A percentile compares a stretch with the other conserved stretches of the same genome.
These are phyloP conservation scores for Warburgia ugandensis DNA, from an alignment of 164 flowering plant species.

Conservation along the genomic window DNA sequence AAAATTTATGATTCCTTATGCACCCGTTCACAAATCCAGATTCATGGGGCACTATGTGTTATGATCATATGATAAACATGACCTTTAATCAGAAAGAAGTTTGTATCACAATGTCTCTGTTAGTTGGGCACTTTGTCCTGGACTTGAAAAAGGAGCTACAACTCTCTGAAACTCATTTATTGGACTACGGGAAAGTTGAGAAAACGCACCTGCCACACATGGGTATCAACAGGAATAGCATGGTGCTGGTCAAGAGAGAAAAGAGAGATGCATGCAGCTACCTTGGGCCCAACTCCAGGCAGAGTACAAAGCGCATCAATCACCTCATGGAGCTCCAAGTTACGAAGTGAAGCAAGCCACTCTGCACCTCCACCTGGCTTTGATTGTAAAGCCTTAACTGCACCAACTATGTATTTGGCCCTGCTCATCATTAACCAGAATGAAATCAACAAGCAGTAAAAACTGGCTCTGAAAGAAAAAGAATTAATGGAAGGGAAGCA, in stretches of 20 bases:
- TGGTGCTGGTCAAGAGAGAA: constrained; percentile 93
- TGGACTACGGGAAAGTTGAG: not conserved
- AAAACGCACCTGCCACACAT: constrained; percentile 76
- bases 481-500: not conserved
- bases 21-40: too few relatives aligned
- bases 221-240: constrained; percentile 95
- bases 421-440: constrained; percentile 28
- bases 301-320: constrained; percentile 63
- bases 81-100: too few relatives aligned
- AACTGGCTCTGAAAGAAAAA: not conserved
- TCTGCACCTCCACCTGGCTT: constrained; percentile 75
- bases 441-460: not conserved
- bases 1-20: too few relatives aligned
- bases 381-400: constrained; percentile 53
- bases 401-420: constrained; percentile 71
- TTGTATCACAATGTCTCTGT: too few relatives aligned
- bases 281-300: constrained; percentile 95
- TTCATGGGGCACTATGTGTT: too few relatives aligned
- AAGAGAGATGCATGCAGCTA: constrained; percentile 91
- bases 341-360: constrained; percentile 87
- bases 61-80: too few relatives aligned
- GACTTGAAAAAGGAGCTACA: too few relatives aligned
- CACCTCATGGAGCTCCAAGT: constrained; percentile 51
- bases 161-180: too few relatives aligned
- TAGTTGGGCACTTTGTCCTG: too few relatives aligned